Evolutionary conservation across 331 rosid species (phyloP).

Genomic region (Acacia concinna): DNA sequence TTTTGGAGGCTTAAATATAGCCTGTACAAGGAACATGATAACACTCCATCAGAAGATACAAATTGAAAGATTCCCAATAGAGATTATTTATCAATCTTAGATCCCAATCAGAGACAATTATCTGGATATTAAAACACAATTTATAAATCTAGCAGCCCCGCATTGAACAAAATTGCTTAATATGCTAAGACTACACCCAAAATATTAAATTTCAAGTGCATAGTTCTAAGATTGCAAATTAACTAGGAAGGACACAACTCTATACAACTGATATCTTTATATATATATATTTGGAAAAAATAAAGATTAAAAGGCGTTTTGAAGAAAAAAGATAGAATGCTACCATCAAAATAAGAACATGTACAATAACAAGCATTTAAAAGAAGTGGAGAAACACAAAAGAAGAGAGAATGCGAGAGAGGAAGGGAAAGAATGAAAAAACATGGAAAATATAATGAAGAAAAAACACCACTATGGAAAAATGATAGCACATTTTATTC

Average conservation of each 20-base stretch:
- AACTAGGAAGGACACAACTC: not conserved
- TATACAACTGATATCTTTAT: not conserved
- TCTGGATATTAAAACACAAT: slow-evolving; percentile 12
- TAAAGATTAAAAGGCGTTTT: not conserved
- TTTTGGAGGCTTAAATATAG: slow-evolving; percentile 77
- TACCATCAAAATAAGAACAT: not conserved
- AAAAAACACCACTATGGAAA: not conserved
- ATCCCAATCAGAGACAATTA: slow-evolving; percentile 11
- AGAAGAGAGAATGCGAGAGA: not conserved
- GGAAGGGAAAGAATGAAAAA: not conserved
- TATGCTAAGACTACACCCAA: not conserved
- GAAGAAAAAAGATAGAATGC: not conserved
- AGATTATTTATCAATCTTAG: slow-evolving; percentile 5
- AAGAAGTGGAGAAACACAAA: not conserved
- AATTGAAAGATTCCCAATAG: not conserved
- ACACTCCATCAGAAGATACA: not conserved
- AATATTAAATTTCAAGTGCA: not conserved
- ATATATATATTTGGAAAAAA: not conserved
- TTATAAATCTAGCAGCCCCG: not conserved
- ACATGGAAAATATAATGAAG: not conserved
- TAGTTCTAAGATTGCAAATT: not conserved
- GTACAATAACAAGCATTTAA: slow-evolving; percentile 9
- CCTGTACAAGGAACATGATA: slow-evolving; percentile 54
- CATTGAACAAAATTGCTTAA: not conserved
- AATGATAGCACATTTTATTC: not conserved